phyloP scores from a whole-genome alignment of 2,329 filamentous ascomycete genomes.

The Helotiales sp. region DNA sequence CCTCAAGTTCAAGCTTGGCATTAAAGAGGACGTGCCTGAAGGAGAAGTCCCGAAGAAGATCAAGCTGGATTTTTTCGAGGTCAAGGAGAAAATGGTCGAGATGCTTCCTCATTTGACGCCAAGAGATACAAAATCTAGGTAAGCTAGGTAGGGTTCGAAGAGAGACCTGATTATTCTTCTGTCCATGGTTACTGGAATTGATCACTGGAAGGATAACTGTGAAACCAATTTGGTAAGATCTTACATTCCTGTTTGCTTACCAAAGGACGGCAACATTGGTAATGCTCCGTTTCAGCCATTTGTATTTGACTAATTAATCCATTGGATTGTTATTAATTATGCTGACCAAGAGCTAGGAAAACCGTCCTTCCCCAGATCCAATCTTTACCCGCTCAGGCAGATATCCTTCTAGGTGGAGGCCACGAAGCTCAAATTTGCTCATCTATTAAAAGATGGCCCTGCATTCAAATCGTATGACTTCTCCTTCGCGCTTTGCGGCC shows the following conservation, averaged over 20 bases:
- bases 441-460: background rate
- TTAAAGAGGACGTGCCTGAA: background rate
- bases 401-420: background rate
- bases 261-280: no score
- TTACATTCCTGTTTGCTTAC: no score
- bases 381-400: background rate
- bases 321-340: no score
- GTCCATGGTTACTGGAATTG: no score
- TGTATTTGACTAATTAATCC: no score
- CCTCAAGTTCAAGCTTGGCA: background rate
- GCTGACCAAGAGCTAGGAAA: background rate
- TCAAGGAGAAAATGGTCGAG: background rate
- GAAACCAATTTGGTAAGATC: no score
- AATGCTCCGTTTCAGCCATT: no score
- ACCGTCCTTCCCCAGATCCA: background rate
- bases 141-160: no score
- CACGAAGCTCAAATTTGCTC: background rate
- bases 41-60: background rate
- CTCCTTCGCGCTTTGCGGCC: conserved; percentile 5
- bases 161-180: no score
- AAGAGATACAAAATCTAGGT: background rate
- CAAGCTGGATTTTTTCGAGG: background rate
- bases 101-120: background rate
- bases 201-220: no score
- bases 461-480: conserved; percentile 6